Conservation (phyloP, 2,329 filamentous ascomycete species). For the Hypoxylon sp. region DNA sequence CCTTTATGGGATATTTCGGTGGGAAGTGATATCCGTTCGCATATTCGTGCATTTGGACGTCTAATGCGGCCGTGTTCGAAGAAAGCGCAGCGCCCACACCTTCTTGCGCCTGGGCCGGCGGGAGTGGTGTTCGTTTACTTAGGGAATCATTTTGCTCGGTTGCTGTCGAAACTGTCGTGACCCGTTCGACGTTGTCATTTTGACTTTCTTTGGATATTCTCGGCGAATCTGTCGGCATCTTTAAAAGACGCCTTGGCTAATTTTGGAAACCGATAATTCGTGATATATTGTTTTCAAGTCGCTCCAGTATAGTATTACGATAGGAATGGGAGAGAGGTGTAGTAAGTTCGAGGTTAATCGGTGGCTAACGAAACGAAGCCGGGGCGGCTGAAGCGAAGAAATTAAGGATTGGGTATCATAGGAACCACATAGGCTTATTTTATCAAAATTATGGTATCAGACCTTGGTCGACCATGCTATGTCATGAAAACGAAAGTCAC, state of each 20-base stretch:
- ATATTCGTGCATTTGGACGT: constrained; percentile 57
- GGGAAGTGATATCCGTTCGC: constrained; percentile 78
- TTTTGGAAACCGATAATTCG: constrained; percentile 13
- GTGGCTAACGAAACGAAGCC: constrained; percentile 3
- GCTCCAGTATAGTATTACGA: background rate
- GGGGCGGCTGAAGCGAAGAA: constrained; percentile 3
- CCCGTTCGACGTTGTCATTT: constrained; percentile 40
- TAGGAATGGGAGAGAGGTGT: constrained; percentile 1
- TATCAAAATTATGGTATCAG: constrained; percentile 19
- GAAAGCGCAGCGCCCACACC: constrained; percentile 42
- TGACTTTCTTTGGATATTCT: constrained; percentile 37
- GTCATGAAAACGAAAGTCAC: constrained; percentile 6
- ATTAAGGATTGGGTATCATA: constrained; percentile 15
- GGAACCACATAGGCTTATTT: constrained; percentile 16
- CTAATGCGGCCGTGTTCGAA: constrained; percentile 55
- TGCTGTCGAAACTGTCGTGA: constrained; percentile 44
- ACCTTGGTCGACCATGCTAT: constrained; percentile 12
- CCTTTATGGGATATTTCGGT: constrained; percentile 71
- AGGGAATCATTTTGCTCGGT: constrained; percentile 42
- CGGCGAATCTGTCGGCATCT: constrained; percentile 39
- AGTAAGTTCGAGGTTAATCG: constrained; percentile 10
- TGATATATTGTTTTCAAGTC: constrained; percentile 3
- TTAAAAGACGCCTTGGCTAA: constrained; percentile 13
- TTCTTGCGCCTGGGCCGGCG: constrained; percentile 45
- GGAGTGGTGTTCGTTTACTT: constrained; percentile 42